These are phyloP conservation scores for Saccharomyces kudriavzevii DNA, from an alignment of 805 yeast genomes.

Conservation along the genomic window DNA sequence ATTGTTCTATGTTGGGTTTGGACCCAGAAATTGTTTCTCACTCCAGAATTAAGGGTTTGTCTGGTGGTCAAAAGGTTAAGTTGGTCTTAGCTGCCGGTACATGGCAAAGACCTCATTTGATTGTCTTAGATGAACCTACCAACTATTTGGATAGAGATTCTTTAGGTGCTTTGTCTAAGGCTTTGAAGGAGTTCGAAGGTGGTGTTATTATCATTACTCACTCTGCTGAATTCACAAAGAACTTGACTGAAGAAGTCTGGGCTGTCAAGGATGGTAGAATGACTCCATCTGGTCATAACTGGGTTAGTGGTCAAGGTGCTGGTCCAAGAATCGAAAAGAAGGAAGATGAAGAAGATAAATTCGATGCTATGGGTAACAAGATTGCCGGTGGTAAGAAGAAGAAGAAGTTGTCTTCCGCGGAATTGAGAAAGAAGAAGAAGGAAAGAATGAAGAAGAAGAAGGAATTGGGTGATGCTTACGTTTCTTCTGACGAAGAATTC, in stretches of 20 bases:
- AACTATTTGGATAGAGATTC: slow-evolving; percentile 99
- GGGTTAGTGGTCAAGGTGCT: slow-evolving; percentile 99
- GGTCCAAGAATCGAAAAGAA: slow-evolving; percentile 99
- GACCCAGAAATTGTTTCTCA: slow-evolving; percentile 99
- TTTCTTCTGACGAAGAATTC: slow-evolving; percentile 88
- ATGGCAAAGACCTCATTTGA: slow-evolving; percentile 99
- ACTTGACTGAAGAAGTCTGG: slow-evolving; percentile 99
- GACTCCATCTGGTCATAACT: slow-evolving; percentile 99
- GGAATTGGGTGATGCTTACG: slow-evolving; percentile 98
- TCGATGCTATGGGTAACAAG: slow-evolving; percentile 99
- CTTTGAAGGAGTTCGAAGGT: slow-evolving; percentile 97
- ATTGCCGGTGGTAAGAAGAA: slow-evolving; percentile 92
- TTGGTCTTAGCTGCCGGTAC: slow-evolving; percentile 99
- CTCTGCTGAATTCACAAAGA: slow-evolving; percentile 99
- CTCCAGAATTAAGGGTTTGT: slow-evolving; percentile 99
- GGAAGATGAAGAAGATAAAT: slow-evolving; percentile 93
- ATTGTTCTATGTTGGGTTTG: slow-evolving; percentile 97
- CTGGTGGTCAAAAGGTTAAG: slow-evolving; percentile 99
- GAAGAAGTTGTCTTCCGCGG: slow-evolving; percentile 96
- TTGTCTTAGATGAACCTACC: slow-evolving; percentile 99
- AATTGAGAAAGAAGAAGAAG: slow-evolving; percentile 99
- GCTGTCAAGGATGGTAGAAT: slow-evolving; percentile 95
- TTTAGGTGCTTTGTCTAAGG: slow-evolving; percentile 98
- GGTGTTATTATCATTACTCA: slow-evolving; percentile 99
- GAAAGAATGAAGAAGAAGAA: slow-evolving; percentile 99